phyloP scores from a whole-genome alignment of 331 rosid species.

The Pyracantha coccinea region DNA sequence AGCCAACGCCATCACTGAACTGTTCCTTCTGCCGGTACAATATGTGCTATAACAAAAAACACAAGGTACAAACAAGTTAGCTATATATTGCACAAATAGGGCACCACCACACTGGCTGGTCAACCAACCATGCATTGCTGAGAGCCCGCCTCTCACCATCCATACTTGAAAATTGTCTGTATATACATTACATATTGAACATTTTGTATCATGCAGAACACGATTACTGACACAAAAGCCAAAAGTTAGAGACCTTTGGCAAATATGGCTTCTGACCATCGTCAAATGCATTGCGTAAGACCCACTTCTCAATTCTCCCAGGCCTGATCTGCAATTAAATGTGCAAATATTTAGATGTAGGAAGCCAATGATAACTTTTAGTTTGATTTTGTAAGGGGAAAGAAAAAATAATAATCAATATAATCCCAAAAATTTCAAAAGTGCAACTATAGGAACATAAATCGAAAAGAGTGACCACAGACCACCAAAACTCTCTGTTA shows the following conservation, averaged over 20 bases:
- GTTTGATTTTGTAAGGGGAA: not conserved
- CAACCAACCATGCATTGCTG: not conserved
- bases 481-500: not conserved
- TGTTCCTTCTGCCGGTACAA: slow-evolving; percentile 95
- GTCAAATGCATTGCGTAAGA: slow-evolving; percentile 91
- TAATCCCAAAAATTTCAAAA: not conserved
- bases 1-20: slow-evolving; percentile 96
- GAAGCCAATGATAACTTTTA: not conserved
- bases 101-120: not conserved
- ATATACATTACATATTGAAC: too few relatives aligned
- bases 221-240: slow-evolving; percentile 1
- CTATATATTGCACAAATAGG: not conserved
- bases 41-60: slow-evolving; percentile 51
- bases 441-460: not conserved
- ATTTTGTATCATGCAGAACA: not conserved
- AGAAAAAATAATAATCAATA: not conserved
- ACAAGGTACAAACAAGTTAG: not conserved
- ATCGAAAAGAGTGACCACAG: not conserved
- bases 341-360: not conserved
- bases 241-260: slow-evolving; percentile 59
- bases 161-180: not conserved
- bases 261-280: slow-evolving; percentile 77
- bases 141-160: not conserved
- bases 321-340: slow-evolving; percentile 36
- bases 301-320: slow-evolving; percentile 89